These are phyloP conservation scores for Zymoseptoria tritici DNA, from an alignment of 2,329 filamentous ascomycete species.

Conservation along the genomic window DNA sequence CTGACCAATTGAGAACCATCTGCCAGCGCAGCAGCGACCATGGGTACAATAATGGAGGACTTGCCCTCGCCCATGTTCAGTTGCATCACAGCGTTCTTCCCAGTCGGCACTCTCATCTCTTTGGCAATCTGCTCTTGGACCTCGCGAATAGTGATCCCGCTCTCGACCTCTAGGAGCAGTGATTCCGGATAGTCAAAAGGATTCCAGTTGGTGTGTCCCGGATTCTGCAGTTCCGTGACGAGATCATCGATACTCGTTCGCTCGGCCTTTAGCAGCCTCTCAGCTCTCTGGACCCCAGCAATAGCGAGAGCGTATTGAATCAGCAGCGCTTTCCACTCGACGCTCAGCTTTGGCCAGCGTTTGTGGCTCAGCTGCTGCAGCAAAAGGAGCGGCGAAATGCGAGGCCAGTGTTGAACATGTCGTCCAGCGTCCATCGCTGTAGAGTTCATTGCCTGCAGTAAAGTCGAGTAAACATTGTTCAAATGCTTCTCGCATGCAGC, in stretches of 20 bases:
- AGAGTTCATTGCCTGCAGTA: neutral
- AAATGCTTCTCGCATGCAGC: neutral
- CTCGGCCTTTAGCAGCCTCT: constrained; percentile 33
- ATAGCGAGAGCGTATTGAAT: constrained; percentile 39
- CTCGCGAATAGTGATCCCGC: constrained; percentile 53
- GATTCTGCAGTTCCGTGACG: constrained; percentile 40
- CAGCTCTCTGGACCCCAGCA: constrained; percentile 39
- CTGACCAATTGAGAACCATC: constrained; percentile 42
- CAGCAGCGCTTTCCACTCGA: constrained; percentile 22
- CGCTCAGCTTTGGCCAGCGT: neutral
- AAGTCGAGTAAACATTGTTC: neutral
- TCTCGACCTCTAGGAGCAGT: constrained; percentile 60
- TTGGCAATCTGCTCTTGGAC: constrained; percentile 56
- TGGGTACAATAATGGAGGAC: constrained; percentile 60
- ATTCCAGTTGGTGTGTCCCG: constrained; percentile 51
- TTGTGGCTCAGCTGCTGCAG: constrained; percentile 1
- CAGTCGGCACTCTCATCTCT: constrained; percentile 49
- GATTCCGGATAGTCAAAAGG: constrained; percentile 51
- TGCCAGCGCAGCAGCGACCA: constrained; percentile 45
- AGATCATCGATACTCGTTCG: constrained; percentile 15
- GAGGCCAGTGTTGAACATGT: neutral
- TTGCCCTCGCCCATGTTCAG: constrained; percentile 68
- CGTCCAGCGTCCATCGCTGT: neutral
- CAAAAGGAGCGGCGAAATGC: constrained; percentile 1
- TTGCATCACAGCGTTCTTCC: constrained; percentile 51